These are phyloP conservation scores for Phytomonas sp. DNA, from an alignment of 208 protist genomes.

Conservation along the genomic window DNA sequence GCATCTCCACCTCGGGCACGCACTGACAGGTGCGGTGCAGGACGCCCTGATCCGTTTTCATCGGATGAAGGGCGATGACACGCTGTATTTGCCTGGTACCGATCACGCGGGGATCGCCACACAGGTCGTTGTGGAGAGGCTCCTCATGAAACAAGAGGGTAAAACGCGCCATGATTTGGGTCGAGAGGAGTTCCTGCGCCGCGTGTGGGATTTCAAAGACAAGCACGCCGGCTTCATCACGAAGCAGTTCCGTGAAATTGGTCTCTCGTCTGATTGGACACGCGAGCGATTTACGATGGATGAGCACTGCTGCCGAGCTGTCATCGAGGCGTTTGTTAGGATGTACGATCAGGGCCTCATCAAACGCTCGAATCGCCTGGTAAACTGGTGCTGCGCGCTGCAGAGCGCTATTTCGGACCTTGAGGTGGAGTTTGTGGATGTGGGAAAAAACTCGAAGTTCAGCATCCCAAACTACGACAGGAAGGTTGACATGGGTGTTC, in stretches of 20 bases:
- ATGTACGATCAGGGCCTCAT: slow-evolving; percentile 96
- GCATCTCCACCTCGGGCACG: slow-evolving; percentile 99
- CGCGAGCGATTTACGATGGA: slow-evolving; percentile 99
- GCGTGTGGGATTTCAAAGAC: slow-evolving; percentile 98
- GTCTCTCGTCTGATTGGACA: slow-evolving; percentile 98
- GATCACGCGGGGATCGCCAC: slow-evolving; percentile 99
- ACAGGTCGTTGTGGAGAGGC: slow-evolving; percentile 98
- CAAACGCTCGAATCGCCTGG: slow-evolving; percentile 95
- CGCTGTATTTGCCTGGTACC: slow-evolving; percentile 98
- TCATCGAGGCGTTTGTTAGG: slow-evolving; percentile 95
- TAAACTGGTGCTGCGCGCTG: slow-evolving; percentile 99
- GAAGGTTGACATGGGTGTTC: slow-evolving; percentile 91
- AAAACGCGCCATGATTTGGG: slow-evolving; percentile 94
- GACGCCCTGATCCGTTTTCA: slow-evolving; percentile 95
- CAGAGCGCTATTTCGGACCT: slow-evolving; percentile 99
- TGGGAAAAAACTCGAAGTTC: slow-evolving; percentile 69
- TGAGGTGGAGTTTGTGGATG: slow-evolving; percentile 95
- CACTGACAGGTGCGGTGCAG: slow-evolving; percentile 95
- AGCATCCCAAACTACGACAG: slow-evolving; percentile 87
- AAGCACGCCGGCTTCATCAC: slow-evolving; percentile 93
- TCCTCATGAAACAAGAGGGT: slow-evolving; percentile 81
- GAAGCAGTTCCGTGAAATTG: slow-evolving; percentile 94
- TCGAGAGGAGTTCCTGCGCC: slow-evolving; percentile 94
- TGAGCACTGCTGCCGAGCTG: slow-evolving; percentile 82
- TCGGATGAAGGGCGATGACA: slow-evolving; percentile 95